Base-by-base conservation (phyloP, 495 filamentous ascomycete genomes). In the Cetradonia linearis region DNA sequence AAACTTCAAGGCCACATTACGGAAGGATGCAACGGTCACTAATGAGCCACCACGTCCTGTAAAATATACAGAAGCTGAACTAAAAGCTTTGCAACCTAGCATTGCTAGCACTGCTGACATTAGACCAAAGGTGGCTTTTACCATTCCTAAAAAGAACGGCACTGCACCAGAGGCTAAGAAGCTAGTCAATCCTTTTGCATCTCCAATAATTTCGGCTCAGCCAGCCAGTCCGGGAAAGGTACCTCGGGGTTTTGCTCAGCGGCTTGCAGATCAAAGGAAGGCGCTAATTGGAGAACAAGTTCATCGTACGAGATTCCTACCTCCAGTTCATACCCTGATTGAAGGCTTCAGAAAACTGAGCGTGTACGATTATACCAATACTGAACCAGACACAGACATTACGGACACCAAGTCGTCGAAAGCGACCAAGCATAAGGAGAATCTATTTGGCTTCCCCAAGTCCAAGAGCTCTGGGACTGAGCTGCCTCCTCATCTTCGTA, bases 301-400 rank as follows among this genome's bases (percentile, higher is more conserved):
- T 3, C 54, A 64, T 31, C 55, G 56, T 44, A 50, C 58, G 40
- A 23, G 53, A 30, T 64, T 54, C 11, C 56, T 48, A 25, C 16
- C 47, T 47, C 62, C 58, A 34, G 61, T 46, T 3, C 42, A 63
- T 28, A 65, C 64, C n/a, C 48, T 72, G 8, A 62, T 69, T n/a
- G 65, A 72, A 56, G 68, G 69, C 58, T 56, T 70, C 10, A 66
- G 68, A 10, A 67, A 69, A 25, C 65, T 70, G 2, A 61, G 63
- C 11, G 40, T 70, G 4, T 59, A 63, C 25, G 60, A 57, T 16
- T 28, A 59, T n/a, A 31, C 25, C 16, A 31, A n/a, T 54, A n/a
- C 50, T 33, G 31, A 54, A 33, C 11, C n/a, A n/a, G n/a, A 28
- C 20, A 33, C 14, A 20, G 33, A 2, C 8, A 10, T 8, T 31